Percentiles rank a stretch among this genome's conserved stretches.
phyloP scores from a whole-genome alignment of 2,329 filamentous ascomycete species.

The Colletotrichum shisoi region DNA sequence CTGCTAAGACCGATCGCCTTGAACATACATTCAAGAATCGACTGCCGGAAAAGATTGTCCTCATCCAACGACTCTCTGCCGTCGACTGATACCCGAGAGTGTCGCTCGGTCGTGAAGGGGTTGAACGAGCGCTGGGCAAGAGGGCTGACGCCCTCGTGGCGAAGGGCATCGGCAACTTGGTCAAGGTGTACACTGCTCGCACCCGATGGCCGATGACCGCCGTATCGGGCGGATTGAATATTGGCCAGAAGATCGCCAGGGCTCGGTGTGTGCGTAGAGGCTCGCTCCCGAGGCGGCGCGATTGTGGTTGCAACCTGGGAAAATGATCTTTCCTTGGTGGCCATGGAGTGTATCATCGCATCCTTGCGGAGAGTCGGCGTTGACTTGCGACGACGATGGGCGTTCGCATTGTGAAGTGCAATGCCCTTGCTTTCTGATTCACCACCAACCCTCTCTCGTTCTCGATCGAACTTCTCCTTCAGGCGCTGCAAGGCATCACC shows the following conservation, averaged over 20 bases:
- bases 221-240: constrained; percentile 72
- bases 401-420: constrained; percentile 83
- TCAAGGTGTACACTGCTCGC: constrained; percentile 45
- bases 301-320: constrained; percentile 55
- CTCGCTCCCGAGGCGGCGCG: constrained; percentile 53
- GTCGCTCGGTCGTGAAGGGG: constrained; percentile 63
- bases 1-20: constrained; percentile 86
- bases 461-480: constrained; percentile 90
- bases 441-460: constrained; percentile 80
- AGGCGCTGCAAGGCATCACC: constrained; percentile 82
- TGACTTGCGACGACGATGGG: constrained; percentile 72
- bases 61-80: constrained; percentile 86
- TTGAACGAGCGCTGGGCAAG: constrained; percentile 62
- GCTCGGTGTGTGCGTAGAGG: constrained; percentile 62
- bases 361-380: constrained; percentile 81
- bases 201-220: constrained; percentile 55
- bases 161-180: constrained; percentile 45
- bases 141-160: constrained; percentile 54
- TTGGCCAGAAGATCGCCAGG: constrained; percentile 84
- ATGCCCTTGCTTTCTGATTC: constrained; percentile 92
- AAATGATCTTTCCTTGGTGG: constrained; percentile 54
- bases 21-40: constrained; percentile 93
- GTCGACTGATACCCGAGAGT: constrained; percentile 63
- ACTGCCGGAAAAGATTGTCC: constrained; percentile 85
- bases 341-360: constrained; percentile 73